A percentile compares a stretch with the other conserved stretches of the same genome.
These are phyloP conservation scores for Scheffersomyces cryptocercus DNA, from an alignment of 1,139 yeast genomes.

Conservation along the genomic window DNA sequence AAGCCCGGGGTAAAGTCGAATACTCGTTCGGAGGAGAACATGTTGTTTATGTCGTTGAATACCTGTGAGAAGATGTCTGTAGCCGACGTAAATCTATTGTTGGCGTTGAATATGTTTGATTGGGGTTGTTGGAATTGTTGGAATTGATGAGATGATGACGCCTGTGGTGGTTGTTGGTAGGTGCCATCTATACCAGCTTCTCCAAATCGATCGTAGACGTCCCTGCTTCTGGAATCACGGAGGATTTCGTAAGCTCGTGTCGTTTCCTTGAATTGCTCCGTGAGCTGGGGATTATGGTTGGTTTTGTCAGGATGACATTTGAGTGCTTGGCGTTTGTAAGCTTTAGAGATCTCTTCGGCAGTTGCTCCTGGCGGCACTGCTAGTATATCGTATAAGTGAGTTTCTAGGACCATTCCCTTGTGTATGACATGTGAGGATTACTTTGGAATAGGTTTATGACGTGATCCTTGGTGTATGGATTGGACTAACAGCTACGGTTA, in stretches of 20 bases:
- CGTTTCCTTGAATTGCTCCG: conserved; percentile 46
- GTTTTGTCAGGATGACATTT: conserved; percentile 52
- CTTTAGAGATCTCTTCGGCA: conserved; percentile 39
- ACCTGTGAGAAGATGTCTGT: conserved; percentile 41
- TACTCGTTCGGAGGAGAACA: conserved; percentile 17
- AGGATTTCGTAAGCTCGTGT: conserved; percentile 47
- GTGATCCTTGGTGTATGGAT: too few species aligned
- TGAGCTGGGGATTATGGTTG: conserved; percentile 43
- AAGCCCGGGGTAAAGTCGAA: conserved; percentile 3
- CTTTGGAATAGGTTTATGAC: too few species aligned
- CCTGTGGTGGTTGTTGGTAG: conserved; percentile 10
- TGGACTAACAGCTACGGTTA: too few species aligned
- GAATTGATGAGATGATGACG: background rate
- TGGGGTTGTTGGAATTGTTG: conserved; percentile 1
- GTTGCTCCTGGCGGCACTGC: conserved; percentile 36
- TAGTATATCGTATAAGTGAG: conserved; percentile 40
- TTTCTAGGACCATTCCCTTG: conserved; percentile 28
- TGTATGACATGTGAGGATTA: too few species aligned
- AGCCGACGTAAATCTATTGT: conserved; percentile 12
- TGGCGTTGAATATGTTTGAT: background rate
- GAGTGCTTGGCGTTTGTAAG: conserved; percentile 43
- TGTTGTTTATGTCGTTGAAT: conserved; percentile 37
- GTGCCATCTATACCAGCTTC: conserved; percentile 40
- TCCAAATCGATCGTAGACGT: conserved; percentile 41
- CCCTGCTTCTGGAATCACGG: conserved; percentile 30